Conservation (phyloP, 176 grass and related monocot species). For the Carex cristatella region DNA sequence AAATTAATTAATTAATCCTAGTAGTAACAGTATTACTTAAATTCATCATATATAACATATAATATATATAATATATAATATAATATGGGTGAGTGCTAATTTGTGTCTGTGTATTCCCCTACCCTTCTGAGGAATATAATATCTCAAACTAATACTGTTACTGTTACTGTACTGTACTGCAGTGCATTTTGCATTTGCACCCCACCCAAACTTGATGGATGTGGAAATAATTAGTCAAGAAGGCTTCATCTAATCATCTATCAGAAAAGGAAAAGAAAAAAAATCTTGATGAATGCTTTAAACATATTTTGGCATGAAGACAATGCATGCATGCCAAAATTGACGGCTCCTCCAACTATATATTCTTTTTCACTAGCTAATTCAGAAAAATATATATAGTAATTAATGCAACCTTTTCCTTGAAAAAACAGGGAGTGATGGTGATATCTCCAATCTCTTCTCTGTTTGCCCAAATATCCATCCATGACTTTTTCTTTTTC, state of each 20-base stretch:
- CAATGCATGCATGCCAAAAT: neutral
- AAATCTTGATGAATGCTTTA: neutral
- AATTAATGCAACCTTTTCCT: neutral
- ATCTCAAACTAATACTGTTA: neutral
- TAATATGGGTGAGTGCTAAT: too few species aligned
- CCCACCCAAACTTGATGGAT: neutral
- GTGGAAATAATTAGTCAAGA: neutral
- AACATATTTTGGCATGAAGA: slow-evolving; percentile 4
- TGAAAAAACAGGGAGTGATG: neutral
- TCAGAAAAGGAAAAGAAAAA: neutral
- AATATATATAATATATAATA: too few species aligned
- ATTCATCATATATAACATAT: too few species aligned
- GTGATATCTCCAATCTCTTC: neutral
- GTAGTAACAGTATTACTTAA: too few species aligned
- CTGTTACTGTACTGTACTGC: neutral
- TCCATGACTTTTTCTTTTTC: neutral
- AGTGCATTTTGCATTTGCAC: neutral
- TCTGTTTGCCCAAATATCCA: neutral
- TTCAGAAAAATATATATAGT: neutral
- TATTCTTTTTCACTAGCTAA: neutral
- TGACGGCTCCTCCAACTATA: neutral
- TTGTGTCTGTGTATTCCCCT: too few species aligned
- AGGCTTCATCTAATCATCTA: neutral
- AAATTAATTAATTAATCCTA: too few species aligned
- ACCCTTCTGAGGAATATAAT: too few species aligned